These are phyloP conservation scores for Cyberlindnera veronae DNA, from an alignment of 805 yeast species.

Conservation along the genomic window DNA sequence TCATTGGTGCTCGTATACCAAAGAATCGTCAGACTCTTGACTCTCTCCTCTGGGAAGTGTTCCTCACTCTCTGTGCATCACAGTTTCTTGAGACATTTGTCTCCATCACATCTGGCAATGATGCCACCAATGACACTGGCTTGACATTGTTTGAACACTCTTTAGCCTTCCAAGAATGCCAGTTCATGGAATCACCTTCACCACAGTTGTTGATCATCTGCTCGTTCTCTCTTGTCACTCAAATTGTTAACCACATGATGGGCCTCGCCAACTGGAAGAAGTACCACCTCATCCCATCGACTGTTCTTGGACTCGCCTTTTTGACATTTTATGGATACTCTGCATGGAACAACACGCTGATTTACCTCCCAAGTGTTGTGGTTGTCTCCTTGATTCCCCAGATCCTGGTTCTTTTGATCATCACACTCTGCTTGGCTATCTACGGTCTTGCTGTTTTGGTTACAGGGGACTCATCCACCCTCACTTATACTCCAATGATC, in stretches of 20 bases:
- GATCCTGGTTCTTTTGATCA: slow-evolving; percentile 47
- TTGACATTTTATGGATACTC: slow-evolving; percentile 44
- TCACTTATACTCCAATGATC: slow-evolving; percentile 34
- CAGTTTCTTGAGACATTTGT: slow-evolving; percentile 66
- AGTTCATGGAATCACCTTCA: slow-evolving; percentile 46
- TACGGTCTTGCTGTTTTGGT: slow-evolving; percentile 57
- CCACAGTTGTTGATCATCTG: slow-evolving; percentile 49
- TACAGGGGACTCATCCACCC: slow-evolving; percentile 39
- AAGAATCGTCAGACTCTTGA: slow-evolving; percentile 25
- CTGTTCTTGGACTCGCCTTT: slow-evolving; percentile 53
- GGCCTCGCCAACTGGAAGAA: slow-evolving; percentile 50
- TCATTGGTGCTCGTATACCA: slow-evolving; percentile 7
- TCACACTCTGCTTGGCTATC: slow-evolving; percentile 47
- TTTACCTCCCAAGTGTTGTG: slow-evolving; percentile 52
- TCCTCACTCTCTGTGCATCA: slow-evolving; percentile 53
- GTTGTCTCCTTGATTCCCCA: slow-evolving; percentile 67
- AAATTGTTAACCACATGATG: slow-evolving; percentile 58
- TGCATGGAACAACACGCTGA: slow-evolving; percentile 38
- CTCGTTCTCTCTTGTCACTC: slow-evolving; percentile 55
- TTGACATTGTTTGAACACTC: slow-evolving; percentile 74
- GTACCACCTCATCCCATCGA: slow-evolving; percentile 61
- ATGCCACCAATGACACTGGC: slow-evolving; percentile 62
- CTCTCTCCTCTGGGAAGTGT: slow-evolving; percentile 57
- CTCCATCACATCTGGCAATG: slow-evolving; percentile 51
- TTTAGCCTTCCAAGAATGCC: slow-evolving; percentile 70